Evolutionary conservation across 1,284 basidiomycete genomes (phyloP), one percentile per base, ranked within the genome.

Genomic region (Ustilago trichophora): DNA sequence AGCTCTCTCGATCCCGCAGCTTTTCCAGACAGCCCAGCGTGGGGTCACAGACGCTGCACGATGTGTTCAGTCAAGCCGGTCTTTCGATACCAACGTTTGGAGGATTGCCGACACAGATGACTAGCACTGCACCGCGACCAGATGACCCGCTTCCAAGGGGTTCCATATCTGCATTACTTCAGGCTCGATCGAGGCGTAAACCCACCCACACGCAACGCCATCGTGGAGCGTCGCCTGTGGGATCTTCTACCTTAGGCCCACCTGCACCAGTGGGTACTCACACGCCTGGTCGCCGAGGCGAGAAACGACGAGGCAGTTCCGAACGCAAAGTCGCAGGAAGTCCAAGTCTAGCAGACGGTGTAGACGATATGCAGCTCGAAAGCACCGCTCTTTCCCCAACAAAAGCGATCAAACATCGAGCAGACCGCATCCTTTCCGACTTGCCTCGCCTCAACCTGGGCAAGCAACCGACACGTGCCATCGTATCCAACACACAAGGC

Each of bases 121-220:
- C 52, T 15, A 45, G 33, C 35, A 34, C 48, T 2, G 38, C 26
- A 1, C 60, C 57, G 9, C 60, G 75, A 10, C 75, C 75, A 1
- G 75, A 77, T 32, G 75, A 77, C 37, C 75, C 75, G 9, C 53
- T 75, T 9, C 75, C 75, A 19, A 63, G 75, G n/a, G 57, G 63
- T 10, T 57, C 53, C 10, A 62, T 63, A 19, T 57, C 54, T 1
- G 51, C 58, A 13, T 13, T 64, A 16, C 46, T 72, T 11, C 52
- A 72, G 45, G 59, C 63, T 25, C 53, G 72, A 27, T 49, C 62
- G 22, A 60, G 54, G 29, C 54, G 50, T 6, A 55, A 64, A 33
- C 52, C 67, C n/a, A 35, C 25, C 3, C 41, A 38, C 12, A 51
- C 57, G 9, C 37, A 54, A 7, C 60, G 53, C 15, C 26, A 53